Base-by-base conservation (phyloP, 768 basidiomycete species). In the Tremella mesenterica region DNA sequence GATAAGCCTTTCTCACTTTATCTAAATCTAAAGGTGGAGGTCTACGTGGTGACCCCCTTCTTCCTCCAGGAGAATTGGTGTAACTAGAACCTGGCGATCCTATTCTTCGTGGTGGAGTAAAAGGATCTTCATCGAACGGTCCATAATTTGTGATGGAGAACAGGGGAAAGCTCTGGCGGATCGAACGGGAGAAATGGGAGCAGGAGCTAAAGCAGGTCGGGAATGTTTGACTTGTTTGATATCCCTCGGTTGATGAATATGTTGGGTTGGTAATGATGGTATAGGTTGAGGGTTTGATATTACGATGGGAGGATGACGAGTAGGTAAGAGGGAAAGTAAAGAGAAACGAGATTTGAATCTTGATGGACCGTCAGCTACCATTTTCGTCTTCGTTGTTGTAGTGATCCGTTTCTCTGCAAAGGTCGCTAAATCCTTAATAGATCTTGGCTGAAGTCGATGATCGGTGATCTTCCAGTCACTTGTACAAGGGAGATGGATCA, bases 321-420 rank as follows among this genome's bases (percentile, higher is more conserved):
- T 34, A 6, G 67, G 67, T 13, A 69, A 52, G 46, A 69, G 53
- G 38, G 67, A 64, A 27, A 61, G 48, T 50, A 69, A 48, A n/a
- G 67, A 69, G 54, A 69, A 69, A 18, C 63, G 62, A 26, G 64
- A 58, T 57, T 64, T 66, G 57, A 59, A 66, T 18, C 57, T 48
- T 7, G 52, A 30, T n/a, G 47, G 52, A 36, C 18, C 16, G 48
- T 50, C 34, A 20, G 38, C n/a, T 41, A 23, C 38, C 38, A 41
- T 41, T 23, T 5, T 41, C n/a, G 8, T 4, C 4, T n/a, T 4
- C 8, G n/a, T 4, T 41, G n/a, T 14, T 41, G n/a, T 4, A 16
- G 38, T 16, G 14, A 23, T 41, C n/a, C n/a, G n/a, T n/a, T n/a
- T n/a, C n/a, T n/a, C n/a, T n/a, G n/a, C n/a, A n/a, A n/a, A n/a